A percentile compares a stretch with the other conserved stretches of the same genome.
phyloP scores from a whole-genome alignment of 164 flowering plant genomes.

The Macadamia integrifolia region DNA sequence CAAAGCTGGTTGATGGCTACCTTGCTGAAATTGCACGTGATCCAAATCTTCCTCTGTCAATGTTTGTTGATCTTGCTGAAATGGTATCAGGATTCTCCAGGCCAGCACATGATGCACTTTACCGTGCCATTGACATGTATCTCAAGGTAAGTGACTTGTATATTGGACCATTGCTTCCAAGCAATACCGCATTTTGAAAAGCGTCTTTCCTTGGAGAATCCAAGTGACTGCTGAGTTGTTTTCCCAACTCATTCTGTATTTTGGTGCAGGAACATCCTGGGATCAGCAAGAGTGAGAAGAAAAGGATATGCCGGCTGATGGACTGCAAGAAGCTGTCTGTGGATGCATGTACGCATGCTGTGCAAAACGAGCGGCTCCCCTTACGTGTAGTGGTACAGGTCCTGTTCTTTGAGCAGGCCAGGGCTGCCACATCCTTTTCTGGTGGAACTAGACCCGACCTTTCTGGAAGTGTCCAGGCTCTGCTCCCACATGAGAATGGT shows the following conservation, averaged over 20 bases:
- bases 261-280: conserved; percentile 72
- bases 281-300: conserved; percentile 77
- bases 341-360: conserved; percentile 92
- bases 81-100: conserved; percentile 51
- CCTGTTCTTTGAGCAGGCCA: conserved; percentile 90
- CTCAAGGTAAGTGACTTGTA: conserved; percentile 53
- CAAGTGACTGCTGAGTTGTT: not conserved
- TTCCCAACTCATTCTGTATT: not conserved
- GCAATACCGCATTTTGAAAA: not conserved
- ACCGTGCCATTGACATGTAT: conserved; percentile 84
- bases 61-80: conserved; percentile 64
- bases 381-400: conserved; percentile 85
- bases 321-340: conserved; percentile 91
- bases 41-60: conserved; percentile 56
- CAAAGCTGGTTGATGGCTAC: conserved; percentile 78
- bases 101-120: conserved; percentile 76
- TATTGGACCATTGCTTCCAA: not conserved
- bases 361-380: conserved; percentile 92
- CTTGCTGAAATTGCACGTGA: conserved; percentile 82
- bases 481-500: conserved; percentile 28
- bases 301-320: conserved; percentile 80
- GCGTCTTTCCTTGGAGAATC: no score
- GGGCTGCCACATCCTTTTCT: conserved; percentile 44
- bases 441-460: conserved; percentile 56
- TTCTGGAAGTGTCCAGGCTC: conserved; percentile 39